These are phyloP conservation scores for Kwoniella heveanensis DNA, from an alignment of 768 basidiomycete species.

Conservation along the genomic window DNA sequence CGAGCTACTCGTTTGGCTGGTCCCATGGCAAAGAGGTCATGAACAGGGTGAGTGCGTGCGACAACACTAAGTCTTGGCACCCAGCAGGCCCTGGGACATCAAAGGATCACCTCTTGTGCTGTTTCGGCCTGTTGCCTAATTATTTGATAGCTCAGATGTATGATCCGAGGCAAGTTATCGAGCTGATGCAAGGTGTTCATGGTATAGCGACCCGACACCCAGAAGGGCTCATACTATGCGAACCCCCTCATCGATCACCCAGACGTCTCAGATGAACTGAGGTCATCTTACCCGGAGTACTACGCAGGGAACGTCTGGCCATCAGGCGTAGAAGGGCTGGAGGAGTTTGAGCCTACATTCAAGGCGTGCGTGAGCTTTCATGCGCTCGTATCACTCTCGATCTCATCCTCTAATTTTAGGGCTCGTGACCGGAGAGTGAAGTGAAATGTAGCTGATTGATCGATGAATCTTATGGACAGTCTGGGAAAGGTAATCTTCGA, in stretches of 20 bases:
- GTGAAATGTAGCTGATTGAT: slow-evolving; percentile 44
- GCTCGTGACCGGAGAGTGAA: background rate
- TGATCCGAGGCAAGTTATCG: background rate
- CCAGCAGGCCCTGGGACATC: no score
- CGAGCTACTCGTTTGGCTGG: slow-evolving; percentile 96
- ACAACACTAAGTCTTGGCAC: no score
- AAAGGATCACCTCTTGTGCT: background rate
- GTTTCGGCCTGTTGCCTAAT: no score
- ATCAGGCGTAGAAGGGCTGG: slow-evolving; percentile 56
- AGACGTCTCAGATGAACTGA: slow-evolving; percentile 64
- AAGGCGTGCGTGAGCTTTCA: slow-evolving; percentile 66
- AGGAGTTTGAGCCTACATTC: slow-evolving; percentile 84
- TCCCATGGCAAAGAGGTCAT: slow-evolving; percentile 97
- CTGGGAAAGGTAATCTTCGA: slow-evolving; percentile 64
- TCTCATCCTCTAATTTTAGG: no score
- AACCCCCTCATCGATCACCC: slow-evolving; percentile 72
- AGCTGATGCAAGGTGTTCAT: background rate
- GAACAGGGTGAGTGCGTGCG: slow-evolving; percentile 74
- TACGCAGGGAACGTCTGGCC: slow-evolving; percentile 87
- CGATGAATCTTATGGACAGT: slow-evolving; percentile 63
- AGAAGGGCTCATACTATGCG: slow-evolving; percentile 95
- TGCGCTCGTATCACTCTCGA: background rate
- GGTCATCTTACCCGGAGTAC: slow-evolving; percentile 72
- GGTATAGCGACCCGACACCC: slow-evolving; percentile 64
- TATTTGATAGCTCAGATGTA: no score